Conservation (phyloP, 495 filamentous ascomycete genomes). For the Hamigera avellanea region DNA sequence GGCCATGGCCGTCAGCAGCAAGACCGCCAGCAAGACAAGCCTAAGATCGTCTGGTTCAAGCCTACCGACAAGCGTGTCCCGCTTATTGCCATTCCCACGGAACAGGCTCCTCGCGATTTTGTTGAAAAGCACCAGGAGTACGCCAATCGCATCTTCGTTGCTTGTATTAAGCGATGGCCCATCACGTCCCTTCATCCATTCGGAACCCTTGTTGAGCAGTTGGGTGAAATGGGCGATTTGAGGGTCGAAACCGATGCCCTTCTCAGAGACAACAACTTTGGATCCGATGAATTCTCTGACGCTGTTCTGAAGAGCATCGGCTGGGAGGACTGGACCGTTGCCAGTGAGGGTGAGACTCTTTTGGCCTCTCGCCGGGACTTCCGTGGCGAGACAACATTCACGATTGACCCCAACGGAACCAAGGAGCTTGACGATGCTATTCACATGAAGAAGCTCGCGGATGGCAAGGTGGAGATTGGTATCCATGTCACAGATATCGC, state of each 20-base stretch:
- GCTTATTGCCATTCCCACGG: constrained; percentile 93
- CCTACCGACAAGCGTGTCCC: constrained; percentile 98
- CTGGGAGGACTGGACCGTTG: constrained; percentile 80
- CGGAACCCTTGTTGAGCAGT: constrained; percentile 91
- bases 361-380: constrained; percentile 78
- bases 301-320: constrained; percentile 89
- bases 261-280: constrained; percentile 96
- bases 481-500: constrained; percentile 93
- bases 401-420: constrained; percentile 72
- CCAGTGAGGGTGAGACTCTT: constrained; percentile 65
- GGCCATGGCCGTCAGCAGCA: constrained; percentile 61
- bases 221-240: constrained; percentile 93
- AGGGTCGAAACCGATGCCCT: constrained; percentile 96
- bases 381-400: constrained; percentile 81
- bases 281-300: constrained; percentile 93
- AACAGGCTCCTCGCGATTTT: constrained; percentile 94
- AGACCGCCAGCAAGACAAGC: constrained; percentile 85
- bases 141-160: constrained; percentile 93
- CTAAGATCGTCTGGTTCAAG: constrained; percentile 99
- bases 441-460: constrained; percentile 69
- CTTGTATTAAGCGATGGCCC: constrained; percentile 98
- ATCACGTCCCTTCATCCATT: constrained; percentile 99
- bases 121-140: constrained; percentile 98
- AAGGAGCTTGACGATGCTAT: constrained; percentile 85
- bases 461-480: constrained; percentile 86